These are phyloP conservation scores for Chalciporus sphaerocephalus DNA, from an alignment of 768 basidiomycete genomes.

Conservation along the genomic window DNA sequence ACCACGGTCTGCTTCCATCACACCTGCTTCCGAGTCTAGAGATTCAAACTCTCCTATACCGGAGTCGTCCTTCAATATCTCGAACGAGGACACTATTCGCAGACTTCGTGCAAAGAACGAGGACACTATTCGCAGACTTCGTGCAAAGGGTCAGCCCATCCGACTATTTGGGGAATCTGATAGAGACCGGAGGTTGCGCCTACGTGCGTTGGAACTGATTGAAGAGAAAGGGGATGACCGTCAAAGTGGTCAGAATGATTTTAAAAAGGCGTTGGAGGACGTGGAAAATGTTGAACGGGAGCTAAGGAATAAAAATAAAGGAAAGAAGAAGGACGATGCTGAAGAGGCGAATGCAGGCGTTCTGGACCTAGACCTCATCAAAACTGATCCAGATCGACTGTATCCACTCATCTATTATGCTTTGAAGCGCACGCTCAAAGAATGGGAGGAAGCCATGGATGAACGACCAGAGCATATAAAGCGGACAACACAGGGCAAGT, in stretches of 20 bases:
- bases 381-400: conserved; percentile 89
- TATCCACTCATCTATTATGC: conserved; percentile 98
- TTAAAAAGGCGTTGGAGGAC: conserved; percentile 84
- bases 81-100: conserved; percentile 87
- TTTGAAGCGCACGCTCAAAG: conserved; percentile 85
- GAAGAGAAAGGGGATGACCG: conserved; percentile 83
- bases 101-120: conserved; percentile 87
- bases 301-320: conserved; percentile 51
- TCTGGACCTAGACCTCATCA: conserved; percentile 77
- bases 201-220: conserved; percentile 91
- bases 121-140: conserved; percentile 84
- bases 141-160: conserved; percentile 90
- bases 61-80: conserved; percentile 70
- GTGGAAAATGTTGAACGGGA: conserved; percentile 76
- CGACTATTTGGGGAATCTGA: conserved; percentile 93
- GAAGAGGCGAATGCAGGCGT: conserved; percentile 50
- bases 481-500: conserved; percentile 84
- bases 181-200: conserved; percentile 83
- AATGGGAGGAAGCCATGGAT: conserved; percentile 96
- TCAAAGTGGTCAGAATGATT: conserved; percentile 89
- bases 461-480: conserved; percentile 91
- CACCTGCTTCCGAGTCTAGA: conserved; percentile 31
- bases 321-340: conserved; percentile 58
- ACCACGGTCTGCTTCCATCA: conserved; percentile 39
- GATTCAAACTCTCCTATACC: conserved; percentile 39